Conservation (phyloP, 169 alveolate genomes). For the Eimeria falciformis region DNA sequence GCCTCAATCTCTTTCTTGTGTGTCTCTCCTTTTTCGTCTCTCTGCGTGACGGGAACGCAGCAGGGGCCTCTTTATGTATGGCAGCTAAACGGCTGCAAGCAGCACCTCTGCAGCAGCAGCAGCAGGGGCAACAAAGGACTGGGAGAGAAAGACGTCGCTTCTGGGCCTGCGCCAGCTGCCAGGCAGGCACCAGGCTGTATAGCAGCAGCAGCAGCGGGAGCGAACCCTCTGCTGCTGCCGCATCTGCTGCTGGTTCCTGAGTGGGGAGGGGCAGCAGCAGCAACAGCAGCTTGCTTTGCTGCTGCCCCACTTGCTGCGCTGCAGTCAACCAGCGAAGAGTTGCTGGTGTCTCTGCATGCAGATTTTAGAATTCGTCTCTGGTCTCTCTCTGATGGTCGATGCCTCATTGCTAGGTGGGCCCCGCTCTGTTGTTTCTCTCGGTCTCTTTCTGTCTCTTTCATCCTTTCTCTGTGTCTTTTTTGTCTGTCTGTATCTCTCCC, state of each 20-base stretch:
- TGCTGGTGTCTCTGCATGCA: conserved; percentile 81
- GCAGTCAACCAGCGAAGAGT: conserved; percentile 65
- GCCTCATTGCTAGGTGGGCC: conserved; percentile 74
- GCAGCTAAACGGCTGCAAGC: background rate
- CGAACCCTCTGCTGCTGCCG: conserved; percentile 18
- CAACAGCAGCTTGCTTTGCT: conserved; percentile 2
- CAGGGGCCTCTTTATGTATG: conserved; percentile 3
- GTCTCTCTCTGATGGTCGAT: conserved; percentile 83
- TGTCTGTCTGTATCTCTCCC: no score
- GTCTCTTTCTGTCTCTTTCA: no score
- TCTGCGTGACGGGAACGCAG: background rate
- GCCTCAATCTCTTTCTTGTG: background rate
- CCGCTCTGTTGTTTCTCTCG: background rate
- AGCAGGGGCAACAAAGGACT: background rate
- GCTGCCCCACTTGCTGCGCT: conserved; percentile 39
- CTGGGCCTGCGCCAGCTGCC: background rate
- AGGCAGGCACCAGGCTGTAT: background rate
- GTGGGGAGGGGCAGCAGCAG: conserved; percentile 72
- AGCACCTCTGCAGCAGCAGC: conserved; percentile 13
- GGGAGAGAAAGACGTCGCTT: background rate
- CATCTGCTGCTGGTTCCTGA: conserved; percentile 45
- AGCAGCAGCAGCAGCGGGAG: background rate
- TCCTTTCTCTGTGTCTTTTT: no score
- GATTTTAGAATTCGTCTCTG: conserved; percentile 79
- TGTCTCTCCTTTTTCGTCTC: conserved; percentile 10